Evolutionary conservation across 1,284 basidiomycete genomes (phyloP).

Genomic region (Irpex sp.): DNA sequence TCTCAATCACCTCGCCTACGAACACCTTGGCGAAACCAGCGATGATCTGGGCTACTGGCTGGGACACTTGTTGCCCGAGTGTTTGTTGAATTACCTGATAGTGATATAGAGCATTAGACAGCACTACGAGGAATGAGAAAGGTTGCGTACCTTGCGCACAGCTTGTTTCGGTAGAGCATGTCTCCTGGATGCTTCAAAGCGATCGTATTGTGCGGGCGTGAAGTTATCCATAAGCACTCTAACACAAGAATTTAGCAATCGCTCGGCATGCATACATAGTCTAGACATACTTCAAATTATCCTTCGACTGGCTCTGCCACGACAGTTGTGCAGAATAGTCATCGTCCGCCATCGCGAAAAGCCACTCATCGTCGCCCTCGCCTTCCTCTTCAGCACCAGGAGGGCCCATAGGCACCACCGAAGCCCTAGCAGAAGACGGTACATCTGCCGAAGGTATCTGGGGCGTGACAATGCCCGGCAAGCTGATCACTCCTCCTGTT

Average conservation of each 20-base stretch:
- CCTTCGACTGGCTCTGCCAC: constrained; percentile 79
- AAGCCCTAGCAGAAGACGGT: constrained; percentile 21
- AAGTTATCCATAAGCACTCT: constrained; percentile 87
- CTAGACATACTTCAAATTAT: constrained; percentile 65
- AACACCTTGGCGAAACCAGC: constrained; percentile 90
- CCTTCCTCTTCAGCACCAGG: constrained; percentile 37
- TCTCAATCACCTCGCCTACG: constrained; percentile 88
- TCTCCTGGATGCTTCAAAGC: constrained; percentile 83
- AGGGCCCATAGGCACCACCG: constrained; percentile 12
- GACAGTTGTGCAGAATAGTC: constrained; percentile 75
- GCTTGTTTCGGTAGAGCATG: constrained; percentile 80
- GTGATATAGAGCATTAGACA: constrained; percentile 1
- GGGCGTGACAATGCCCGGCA: constrained; percentile 17
- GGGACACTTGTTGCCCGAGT: constrained; percentile 77
- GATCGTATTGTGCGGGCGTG: constrained; percentile 76
- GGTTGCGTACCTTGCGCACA: constrained; percentile 61
- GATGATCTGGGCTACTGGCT: constrained; percentile 82
- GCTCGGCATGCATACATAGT: neutral
- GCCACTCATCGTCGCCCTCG: constrained; percentile 67
- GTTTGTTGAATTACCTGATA: constrained; percentile 78
- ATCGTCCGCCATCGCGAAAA: constrained; percentile 80
- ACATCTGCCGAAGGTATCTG: constrained; percentile 2
- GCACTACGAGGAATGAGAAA: constrained; percentile 1
- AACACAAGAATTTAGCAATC: neutral
- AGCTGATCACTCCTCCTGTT: constrained; percentile 17